Evolutionary conservation across 2,329 filamentous ascomycete species (phyloP).

Genomic region (Lachnellula hyalina): DNA sequence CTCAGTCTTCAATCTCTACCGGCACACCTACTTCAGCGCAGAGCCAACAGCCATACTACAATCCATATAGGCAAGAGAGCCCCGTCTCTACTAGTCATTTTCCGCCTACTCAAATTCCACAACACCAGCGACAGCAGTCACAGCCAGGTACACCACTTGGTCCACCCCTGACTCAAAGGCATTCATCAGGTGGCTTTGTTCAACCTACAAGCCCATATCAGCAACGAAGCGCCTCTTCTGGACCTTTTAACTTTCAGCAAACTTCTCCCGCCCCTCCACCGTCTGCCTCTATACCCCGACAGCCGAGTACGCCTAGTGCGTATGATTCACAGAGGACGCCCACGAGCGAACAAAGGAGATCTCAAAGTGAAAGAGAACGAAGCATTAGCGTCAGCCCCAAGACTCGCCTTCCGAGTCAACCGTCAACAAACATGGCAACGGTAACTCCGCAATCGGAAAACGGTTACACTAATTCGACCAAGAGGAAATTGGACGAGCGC

Average conservation of each 20-base stretch:
- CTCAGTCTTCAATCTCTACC: slow-evolving; percentile 54
- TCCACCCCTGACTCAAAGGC: slow-evolving; percentile 42
- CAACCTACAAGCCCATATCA: slow-evolving; percentile 58
- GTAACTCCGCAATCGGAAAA: slow-evolving; percentile 17
- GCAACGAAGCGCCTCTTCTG: slow-evolving; percentile 38
- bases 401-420: slow-evolving; percentile 47
- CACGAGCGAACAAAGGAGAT: slow-evolving; percentile 36
- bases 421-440: slow-evolving; percentile 14
- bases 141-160: slow-evolving; percentile 42
- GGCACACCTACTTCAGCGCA: slow-evolving; percentile 59
- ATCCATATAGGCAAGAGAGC: slow-evolving; percentile 48
- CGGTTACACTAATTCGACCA: slow-evolving; percentile 16
- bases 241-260: slow-evolving; percentile 26
- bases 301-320: slow-evolving; percentile 38
- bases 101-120: slow-evolving; percentile 24
- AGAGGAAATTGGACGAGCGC: slow-evolving; percentile 29
- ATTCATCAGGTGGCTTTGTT: slow-evolving; percentile 40
- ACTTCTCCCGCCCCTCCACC: slow-evolving; percentile 34
- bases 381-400: slow-evolving; percentile 76
- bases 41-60: slow-evolving; percentile 50
- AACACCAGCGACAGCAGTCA: slow-evolving; percentile 28
- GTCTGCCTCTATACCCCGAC: slow-evolving; percentile 35
- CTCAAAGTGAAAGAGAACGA: slow-evolving; percentile 59
- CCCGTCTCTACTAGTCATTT: slow-evolving; percentile 35
- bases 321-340: slow-evolving; percentile 47